phyloP scores from a whole-genome alignment of 2,329 filamentous ascomycete species.

The Leptographium galeiforme region DNA sequence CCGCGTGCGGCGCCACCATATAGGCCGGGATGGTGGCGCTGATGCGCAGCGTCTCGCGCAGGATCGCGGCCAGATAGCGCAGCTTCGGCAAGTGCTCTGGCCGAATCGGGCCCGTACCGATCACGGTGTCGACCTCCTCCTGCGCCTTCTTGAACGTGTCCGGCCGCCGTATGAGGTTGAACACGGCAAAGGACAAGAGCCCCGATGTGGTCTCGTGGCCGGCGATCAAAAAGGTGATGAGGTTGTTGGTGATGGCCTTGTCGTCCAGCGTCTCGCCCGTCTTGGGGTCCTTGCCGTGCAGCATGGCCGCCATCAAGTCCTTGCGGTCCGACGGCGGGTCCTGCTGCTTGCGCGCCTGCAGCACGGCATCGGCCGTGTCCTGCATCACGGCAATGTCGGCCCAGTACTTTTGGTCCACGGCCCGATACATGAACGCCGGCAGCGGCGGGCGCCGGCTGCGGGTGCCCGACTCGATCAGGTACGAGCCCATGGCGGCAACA shows the following conservation, averaged over 20 bases:
- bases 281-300: conserved; percentile 51
- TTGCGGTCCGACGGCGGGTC: conserved; percentile 36
- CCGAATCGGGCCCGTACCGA: conserved; percentile 43
- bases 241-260: conserved; percentile 51
- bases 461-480: conserved; percentile 42
- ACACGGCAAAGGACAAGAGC: conserved; percentile 50
- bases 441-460: conserved; percentile 30
- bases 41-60: conserved; percentile 54
- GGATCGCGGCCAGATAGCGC: conserved; percentile 49
- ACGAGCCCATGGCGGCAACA: conserved; percentile 51
- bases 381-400: conserved; percentile 42
- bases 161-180: conserved; percentile 51
- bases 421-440: conserved; percentile 34
- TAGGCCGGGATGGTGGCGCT: conserved; percentile 47
- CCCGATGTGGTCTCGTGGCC: conserved; percentile 62
- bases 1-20: conserved; percentile 37
- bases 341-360: conserved; percentile 42
- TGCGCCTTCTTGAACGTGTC: conserved; percentile 46
- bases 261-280: conserved; percentile 54
- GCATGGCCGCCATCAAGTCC: conserved; percentile 58
- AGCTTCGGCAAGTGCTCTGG: conserved; percentile 51
- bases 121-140: conserved; percentile 52
- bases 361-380: conserved; percentile 42
- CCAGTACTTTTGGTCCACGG: conserved; percentile 35
- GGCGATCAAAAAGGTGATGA: conserved; percentile 60